Evolutionary conservation across 805 yeast genomes (phyloP), one percentile per base, ranked within the genome.

Genomic region (Diddensiella santjacobensis): DNA sequence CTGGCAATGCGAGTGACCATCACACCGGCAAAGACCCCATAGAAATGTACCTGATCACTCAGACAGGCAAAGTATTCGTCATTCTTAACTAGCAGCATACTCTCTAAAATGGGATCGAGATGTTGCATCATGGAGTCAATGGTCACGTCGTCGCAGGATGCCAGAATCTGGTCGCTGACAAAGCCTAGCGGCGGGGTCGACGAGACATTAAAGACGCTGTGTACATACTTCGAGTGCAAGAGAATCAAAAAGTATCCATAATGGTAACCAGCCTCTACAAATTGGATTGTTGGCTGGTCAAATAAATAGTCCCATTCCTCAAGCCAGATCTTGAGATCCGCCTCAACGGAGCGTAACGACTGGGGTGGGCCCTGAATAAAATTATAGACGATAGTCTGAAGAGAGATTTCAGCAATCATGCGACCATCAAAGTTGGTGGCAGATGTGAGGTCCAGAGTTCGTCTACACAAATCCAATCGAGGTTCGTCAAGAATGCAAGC

Each of bases 361-460:
- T 40, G 44, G 42, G 49, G 56, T 26, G 43, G 49, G 36, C 64
- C 61, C 49, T 81, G 83, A 18, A 81, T 67, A 61, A 71, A 83
- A 48, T 77, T 76, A 64, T 83, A 83, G 0, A 81, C 71, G 10
- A 79, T 71, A 15, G 77, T 62, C 46, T 82, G 78, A 8, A 84
- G 71, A 17, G 81, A 76, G 44, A 84, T 79, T 63, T 86, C 95
- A 36, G 88, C 82, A 4, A 84, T 82, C 79, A 86, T 83, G 50
- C 93, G 67, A n/a, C 86, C 87, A 60, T 86, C 95, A 61, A 85
- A 86, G 58, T 84, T 83, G 3, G 89, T 83, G 2, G 89, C 78
- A 30, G 77, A 70, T 3, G 81, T 71, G 33, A 79, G 64, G 35
- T 80, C 78, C 42, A 82, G 66, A 1, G 83, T 75, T 18, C 78